Conservation (phyloP, 1,284 basidiomycete species). For the Mycena citricolor region DNA sequence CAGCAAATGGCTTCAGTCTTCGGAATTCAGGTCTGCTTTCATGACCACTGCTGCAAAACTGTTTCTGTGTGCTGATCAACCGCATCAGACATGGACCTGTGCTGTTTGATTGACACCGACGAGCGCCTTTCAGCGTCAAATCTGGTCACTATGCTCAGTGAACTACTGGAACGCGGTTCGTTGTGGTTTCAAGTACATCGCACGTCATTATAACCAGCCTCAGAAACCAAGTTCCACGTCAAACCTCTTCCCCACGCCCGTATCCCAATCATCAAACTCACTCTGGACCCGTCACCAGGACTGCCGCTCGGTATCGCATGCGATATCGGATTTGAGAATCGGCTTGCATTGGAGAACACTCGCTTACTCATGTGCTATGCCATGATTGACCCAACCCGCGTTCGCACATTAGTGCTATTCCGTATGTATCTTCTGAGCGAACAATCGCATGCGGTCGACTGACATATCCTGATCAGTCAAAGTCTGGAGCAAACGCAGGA, state of each 20-base stretch:
- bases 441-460: conserved; percentile 7
- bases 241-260: conserved; percentile 95
- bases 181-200: conserved; percentile 18
- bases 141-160: conserved; percentile 92
- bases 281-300: conserved; percentile 86
- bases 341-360: conserved; percentile 95
- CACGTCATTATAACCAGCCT: conserved; percentile 16
- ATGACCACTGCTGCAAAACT: neutral
- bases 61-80: conserved; percentile 2
- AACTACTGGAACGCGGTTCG: conserved; percentile 88
- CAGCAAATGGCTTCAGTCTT: conserved; percentile 91
- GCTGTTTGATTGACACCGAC: conserved; percentile 89
- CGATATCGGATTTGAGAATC: conserved; percentile 98
- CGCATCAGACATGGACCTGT: conserved; percentile 91
- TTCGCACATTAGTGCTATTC: conserved; percentile 94
- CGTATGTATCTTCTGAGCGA: conserved; percentile 53
- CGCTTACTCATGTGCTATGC: conserved; percentile 95
- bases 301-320: conserved; percentile 91
- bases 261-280: conserved; percentile 98
- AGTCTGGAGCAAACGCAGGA: conserved; percentile 98
- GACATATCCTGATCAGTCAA: conserved; percentile 66
- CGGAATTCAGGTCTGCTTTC: conserved; percentile 81
- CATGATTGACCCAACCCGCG: conserved; percentile 92
- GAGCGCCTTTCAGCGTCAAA: conserved; percentile 79
- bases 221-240: conserved; percentile 97